These are phyloP conservation scores for Cenchrus fungigraminus DNA, from an alignment of 176 grass and related monocot genomes.

Conservation along the genomic window DNA sequence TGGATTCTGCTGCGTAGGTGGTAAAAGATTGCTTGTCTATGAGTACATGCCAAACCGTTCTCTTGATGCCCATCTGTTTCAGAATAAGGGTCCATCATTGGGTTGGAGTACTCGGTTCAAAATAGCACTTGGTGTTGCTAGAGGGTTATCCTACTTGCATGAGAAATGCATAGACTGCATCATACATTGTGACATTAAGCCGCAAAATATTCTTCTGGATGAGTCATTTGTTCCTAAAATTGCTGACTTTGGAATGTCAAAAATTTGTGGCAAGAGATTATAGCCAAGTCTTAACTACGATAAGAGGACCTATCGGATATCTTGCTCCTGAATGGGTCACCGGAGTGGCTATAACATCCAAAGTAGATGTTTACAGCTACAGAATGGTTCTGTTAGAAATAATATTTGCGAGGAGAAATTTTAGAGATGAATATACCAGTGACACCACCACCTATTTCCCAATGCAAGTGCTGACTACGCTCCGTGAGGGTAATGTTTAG, in stretches of 20 bases:
- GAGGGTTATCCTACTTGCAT: conserved; percentile 6
- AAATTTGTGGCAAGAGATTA: neutral
- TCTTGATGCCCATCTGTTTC: neutral
- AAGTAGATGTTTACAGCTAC: conserved; percentile 10
- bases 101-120: neutral
- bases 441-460: conserved; percentile 32
- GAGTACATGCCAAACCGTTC: neutral
- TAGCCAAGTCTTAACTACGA: neutral
- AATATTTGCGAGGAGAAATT: neutral
- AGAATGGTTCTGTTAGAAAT: conserved; percentile 13
- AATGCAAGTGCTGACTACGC: conserved; percentile 12
- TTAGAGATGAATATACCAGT: neutral
- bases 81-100: neutral
- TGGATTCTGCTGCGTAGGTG: neutral
- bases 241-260: conserved; percentile 7
- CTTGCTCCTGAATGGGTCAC: neutral
- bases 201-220: conserved; percentile 7
- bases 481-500: neutral
- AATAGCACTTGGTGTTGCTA: conserved; percentile 5
- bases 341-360: neutral
- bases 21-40: conserved; percentile 2
- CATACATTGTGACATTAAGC: conserved; percentile 14
- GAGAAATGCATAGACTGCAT: neutral
- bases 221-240: neutral
- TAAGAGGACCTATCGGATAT: conserved; percentile 7